These are phyloP conservation scores for Wickerhamiella bombiphila DNA, from an alignment of 805 yeast species.

Conservation along the genomic window DNA sequence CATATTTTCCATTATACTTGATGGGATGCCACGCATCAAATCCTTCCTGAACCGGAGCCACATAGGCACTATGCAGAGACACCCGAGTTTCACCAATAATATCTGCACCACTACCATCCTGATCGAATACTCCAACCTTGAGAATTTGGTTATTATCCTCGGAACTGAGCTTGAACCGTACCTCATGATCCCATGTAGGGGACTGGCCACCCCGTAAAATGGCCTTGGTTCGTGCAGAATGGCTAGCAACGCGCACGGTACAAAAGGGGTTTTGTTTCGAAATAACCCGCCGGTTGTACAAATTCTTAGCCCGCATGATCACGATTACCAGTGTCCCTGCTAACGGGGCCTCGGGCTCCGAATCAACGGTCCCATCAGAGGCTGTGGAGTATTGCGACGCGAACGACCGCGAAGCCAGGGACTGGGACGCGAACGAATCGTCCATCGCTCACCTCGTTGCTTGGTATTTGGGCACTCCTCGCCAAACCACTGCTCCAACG, in stretches of 20 bases:
- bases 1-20: constrained; percentile 50
- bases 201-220: constrained; percentile 86
- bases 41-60: constrained; percentile 55
- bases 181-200: constrained; percentile 54
- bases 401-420: no score
- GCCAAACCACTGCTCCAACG: no score
- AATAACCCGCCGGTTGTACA: constrained; percentile 70
- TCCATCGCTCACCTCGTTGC: no score
- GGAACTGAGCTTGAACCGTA: constrained; percentile 21
- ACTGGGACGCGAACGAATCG: no score
- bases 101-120: constrained; percentile 61
- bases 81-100: constrained; percentile 72
- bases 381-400: constrained; percentile 2
- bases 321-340: constrained; percentile 53
- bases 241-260: constrained; percentile 64
- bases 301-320: constrained; percentile 66
- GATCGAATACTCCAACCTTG: constrained; percentile 67
- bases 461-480: no score
- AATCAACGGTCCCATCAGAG: not conserved
- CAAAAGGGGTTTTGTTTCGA: constrained; percentile 93
- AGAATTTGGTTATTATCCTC: constrained; percentile 36
- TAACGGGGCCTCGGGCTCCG: not conserved
- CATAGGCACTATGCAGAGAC: constrained; percentile 59
- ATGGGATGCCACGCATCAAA: constrained; percentile 76
- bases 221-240: constrained; percentile 64